phyloP scores from a whole-genome alignment of 1,139 yeast genomes.

The Kodamaea arcana region DNA sequence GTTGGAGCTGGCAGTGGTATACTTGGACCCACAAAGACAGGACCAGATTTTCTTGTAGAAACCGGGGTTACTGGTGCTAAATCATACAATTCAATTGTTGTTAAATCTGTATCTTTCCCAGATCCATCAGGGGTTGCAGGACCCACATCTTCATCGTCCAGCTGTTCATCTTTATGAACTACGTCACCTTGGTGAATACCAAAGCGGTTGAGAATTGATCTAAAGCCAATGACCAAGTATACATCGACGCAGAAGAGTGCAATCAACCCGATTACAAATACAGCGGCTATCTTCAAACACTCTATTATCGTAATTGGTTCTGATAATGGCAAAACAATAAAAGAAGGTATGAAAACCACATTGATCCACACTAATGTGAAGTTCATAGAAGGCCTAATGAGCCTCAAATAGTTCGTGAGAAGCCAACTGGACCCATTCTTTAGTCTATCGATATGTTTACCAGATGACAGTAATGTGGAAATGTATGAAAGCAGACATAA shows the following conservation, averaged over 20 bases:
- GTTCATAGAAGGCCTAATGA: conserved; percentile 62
- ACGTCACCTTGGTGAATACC: conserved; percentile 1
- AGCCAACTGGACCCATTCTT: conserved; percentile 29
- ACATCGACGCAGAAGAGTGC: conserved; percentile 45
- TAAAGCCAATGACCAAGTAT: conserved; percentile 31
- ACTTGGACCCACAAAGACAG: conserved; percentile 1
- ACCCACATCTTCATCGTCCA: background rate
- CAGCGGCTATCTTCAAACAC: conserved; percentile 70
- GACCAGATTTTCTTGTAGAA: background rate
- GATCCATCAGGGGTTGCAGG: background rate
- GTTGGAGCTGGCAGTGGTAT: conserved; percentile 4
- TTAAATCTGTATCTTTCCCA: conserved; percentile 5
- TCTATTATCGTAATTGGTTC: conserved; percentile 61
- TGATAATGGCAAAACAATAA: conserved; percentile 65
- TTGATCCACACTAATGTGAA: conserved; percentile 75
- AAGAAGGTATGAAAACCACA: conserved; percentile 73
- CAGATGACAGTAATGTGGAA: conserved; percentile 7
- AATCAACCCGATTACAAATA: conserved; percentile 62
- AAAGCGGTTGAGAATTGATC: conserved; percentile 16
- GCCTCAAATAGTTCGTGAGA: conserved; percentile 39
- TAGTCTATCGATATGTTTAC: conserved; percentile 7
- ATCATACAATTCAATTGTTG: conserved; percentile 7
- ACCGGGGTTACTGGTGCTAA: conserved; percentile 1
- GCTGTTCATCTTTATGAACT: conserved; percentile 1
- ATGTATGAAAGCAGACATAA: conserved; percentile 30